Conservation (phyloP, 768 basidiomycete species). For the Russula lepida region DNA sequence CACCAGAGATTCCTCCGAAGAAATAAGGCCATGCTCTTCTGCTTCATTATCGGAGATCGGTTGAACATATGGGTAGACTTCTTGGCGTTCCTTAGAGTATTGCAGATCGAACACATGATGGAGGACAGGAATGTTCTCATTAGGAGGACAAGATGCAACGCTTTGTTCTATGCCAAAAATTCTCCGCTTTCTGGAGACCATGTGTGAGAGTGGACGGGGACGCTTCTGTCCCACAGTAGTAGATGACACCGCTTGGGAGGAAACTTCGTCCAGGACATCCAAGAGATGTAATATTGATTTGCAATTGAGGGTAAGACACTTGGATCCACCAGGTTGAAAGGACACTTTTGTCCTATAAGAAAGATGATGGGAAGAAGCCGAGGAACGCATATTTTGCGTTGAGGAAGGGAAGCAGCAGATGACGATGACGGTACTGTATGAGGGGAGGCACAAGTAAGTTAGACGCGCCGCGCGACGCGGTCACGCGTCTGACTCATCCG, state of each 20-base stretch:
- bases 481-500: conserved; percentile 10
- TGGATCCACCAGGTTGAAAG: neutral
- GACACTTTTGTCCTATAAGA: conserved; percentile 11
- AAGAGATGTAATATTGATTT: conserved; percentile 7
- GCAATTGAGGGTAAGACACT: conserved; percentile 6
- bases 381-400: conserved; percentile 9
- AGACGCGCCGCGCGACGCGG: conserved; percentile 2
- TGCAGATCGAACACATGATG: conserved; percentile 15
- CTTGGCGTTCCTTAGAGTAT: conserved; percentile 6
- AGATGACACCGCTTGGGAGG: neutral
- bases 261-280: neutral
- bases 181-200: conserved; percentile 2
- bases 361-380: conserved; percentile 8
- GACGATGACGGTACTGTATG: neutral
- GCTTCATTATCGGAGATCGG: conserved; percentile 15
- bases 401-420: neutral
- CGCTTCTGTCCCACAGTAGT: conserved; percentile 10
- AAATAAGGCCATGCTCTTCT: conserved; percentile 1
- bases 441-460: no score
- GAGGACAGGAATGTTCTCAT: conserved; percentile 10
- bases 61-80: neutral
- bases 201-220: neutral
- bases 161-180: neutral
- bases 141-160: neutral
- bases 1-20: conserved; percentile 9